These are phyloP conservation scores for Tolypocladium album DNA, from an alignment of 2,329 filamentous ascomycete genomes.

Conservation along the genomic window DNA sequence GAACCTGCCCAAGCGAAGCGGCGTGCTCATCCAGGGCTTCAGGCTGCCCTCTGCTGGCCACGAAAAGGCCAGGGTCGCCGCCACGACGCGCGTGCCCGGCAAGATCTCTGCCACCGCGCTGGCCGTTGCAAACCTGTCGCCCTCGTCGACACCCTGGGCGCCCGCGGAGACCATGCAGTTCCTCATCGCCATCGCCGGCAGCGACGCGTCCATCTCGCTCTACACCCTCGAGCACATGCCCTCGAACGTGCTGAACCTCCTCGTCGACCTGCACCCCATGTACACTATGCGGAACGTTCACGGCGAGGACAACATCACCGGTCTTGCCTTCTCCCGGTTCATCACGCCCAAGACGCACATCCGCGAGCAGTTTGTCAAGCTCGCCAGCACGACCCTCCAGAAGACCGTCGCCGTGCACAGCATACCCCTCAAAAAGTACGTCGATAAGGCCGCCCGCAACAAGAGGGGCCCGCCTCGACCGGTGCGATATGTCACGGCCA, in stretches of 20 bases:
- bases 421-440: constrained; percentile 51
- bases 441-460: constrained; percentile 22
- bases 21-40: constrained; percentile 45
- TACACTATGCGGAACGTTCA: constrained; percentile 44
- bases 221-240: constrained; percentile 63
- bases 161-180: constrained; percentile 60
- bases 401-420: constrained; percentile 73
- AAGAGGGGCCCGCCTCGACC: constrained; percentile 31
- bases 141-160: constrained; percentile 35
- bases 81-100: constrained; percentile 48
- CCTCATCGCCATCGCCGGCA: constrained; percentile 68
- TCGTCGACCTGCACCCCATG: constrained; percentile 41
- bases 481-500: constrained; percentile 59
- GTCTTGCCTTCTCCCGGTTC: constrained; percentile 48
- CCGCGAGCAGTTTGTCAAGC: constrained; percentile 42
- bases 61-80: constrained; percentile 35
- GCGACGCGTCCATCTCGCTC: constrained; percentile 68
- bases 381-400: constrained; percentile 72
- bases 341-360: constrained; percentile 36
- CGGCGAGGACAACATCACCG: constrained; percentile 43
- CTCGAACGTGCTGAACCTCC: constrained; percentile 33
- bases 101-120: constrained; percentile 66
- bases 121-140: constrained; percentile 61
- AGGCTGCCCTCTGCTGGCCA: constrained; percentile 33
- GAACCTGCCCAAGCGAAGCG: constrained; percentile 48